These are phyloP conservation scores for Tricholoma hemisulphureum DNA, from an alignment of 768 basidiomycete species.

Conservation along the genomic window DNA sequence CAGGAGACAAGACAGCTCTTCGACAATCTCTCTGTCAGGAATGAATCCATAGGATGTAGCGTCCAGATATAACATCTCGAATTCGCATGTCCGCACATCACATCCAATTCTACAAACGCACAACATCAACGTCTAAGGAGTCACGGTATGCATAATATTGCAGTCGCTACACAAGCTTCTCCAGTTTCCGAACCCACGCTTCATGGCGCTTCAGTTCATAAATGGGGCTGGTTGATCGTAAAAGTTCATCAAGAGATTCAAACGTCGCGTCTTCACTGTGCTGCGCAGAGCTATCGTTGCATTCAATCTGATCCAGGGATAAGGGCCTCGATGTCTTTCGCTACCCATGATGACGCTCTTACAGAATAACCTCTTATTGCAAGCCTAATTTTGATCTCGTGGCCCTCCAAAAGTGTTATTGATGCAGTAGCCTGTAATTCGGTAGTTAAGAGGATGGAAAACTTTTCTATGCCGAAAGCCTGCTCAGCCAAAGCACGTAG, in stretches of 20 bases:
- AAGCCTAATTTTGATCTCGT: slow-evolving; percentile 43
- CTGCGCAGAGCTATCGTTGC: background rate
- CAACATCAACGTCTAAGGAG: background rate
- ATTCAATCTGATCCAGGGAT: slow-evolving; percentile 8
- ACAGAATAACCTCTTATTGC: slow-evolving; percentile 59
- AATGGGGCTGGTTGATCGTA: slow-evolving; percentile 53
- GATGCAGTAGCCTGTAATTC: slow-evolving; percentile 50
- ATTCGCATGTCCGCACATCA: background rate
- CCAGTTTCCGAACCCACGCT: slow-evolving; percentile 46
- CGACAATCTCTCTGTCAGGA: background rate
- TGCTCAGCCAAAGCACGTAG: slow-evolving; percentile 56
- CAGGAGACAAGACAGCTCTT: slow-evolving; percentile 14
- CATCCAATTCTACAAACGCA: background rate
- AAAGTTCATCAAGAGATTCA: slow-evolving; percentile 60
- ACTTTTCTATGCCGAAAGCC: slow-evolving; percentile 52
- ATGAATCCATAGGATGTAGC: background rate
- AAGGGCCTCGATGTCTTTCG: background rate
- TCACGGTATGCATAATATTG: background rate
- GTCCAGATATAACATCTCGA: background rate
- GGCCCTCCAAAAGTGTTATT: slow-evolving; percentile 58
- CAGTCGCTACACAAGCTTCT: slow-evolving; percentile 34
- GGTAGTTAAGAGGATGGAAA: slow-evolving; percentile 38
- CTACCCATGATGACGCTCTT: slow-evolving; percentile 12
- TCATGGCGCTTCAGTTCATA: slow-evolving; percentile 50
- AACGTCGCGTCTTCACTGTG: slow-evolving; percentile 31